Conservation (phyloP, 2,329 filamentous ascomycete genomes). For the Beauveria australis region DNA sequence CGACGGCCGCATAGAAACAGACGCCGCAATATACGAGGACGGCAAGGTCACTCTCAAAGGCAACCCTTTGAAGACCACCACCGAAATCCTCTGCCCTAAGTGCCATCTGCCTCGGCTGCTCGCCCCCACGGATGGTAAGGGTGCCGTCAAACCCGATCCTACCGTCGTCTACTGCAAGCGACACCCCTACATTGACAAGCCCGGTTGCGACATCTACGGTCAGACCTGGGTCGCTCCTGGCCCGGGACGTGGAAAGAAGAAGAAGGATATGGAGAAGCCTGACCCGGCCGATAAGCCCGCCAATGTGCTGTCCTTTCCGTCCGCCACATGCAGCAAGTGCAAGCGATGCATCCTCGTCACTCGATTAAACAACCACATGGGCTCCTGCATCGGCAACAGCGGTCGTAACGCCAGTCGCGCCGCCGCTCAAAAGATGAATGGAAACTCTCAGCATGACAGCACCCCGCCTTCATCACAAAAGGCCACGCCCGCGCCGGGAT, state of each 20-base stretch:
- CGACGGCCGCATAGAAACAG: constrained; percentile 53
- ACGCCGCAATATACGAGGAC: constrained; percentile 63
- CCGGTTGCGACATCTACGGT: constrained; percentile 72
- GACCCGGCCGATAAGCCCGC: constrained; percentile 46
- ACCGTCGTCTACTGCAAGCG: constrained; percentile 69
- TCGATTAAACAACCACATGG: constrained; percentile 60
- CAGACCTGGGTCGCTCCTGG: constrained; percentile 70
- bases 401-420: constrained; percentile 54
- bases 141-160: constrained; percentile 57
- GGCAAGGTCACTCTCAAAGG: constrained; percentile 61
- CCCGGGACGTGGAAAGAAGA: constrained; percentile 66
- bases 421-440: constrained; percentile 56
- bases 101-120: constrained; percentile 68
- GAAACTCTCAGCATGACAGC: constrained; percentile 44
- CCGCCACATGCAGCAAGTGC: constrained; percentile 60
- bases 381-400: constrained; percentile 58
- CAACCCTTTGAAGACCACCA: constrained; percentile 63
- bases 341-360: constrained; percentile 58
- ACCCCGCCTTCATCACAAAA: constrained; percentile 57
- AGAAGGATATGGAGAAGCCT: constrained; percentile 65
- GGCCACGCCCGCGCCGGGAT: constrained; percentile 49
- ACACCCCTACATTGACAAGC: constrained; percentile 67
- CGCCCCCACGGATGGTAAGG: constrained; percentile 63
- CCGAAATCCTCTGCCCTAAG: constrained; percentile 64
- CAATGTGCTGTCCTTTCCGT: constrained; percentile 57